A percentile compares a stretch with the other conserved stretches of the same genome.
These are phyloP conservation scores for Quercus phellos DNA, from an alignment of 331 rosid genomes.

Conservation along the genomic window DNA sequence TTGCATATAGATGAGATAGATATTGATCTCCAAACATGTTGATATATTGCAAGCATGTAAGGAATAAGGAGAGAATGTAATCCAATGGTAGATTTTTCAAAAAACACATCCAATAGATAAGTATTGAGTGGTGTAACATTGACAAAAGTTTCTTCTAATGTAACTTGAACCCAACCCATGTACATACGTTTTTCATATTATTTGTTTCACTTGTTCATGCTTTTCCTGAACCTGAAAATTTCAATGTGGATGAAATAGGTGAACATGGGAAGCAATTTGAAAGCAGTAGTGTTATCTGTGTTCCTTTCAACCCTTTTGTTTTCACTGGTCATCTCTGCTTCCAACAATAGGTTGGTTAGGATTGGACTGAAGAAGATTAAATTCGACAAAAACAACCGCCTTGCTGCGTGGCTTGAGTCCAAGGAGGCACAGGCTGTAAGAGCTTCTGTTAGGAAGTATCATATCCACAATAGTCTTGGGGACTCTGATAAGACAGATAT, in stretches of 20 bases:
- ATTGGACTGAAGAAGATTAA: constrained; percentile 67
- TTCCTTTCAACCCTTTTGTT: constrained; percentile 43
- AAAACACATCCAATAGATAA: too few relatives aligned
- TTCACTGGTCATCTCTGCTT: constrained; percentile 40
- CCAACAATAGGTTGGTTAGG: constrained; percentile 56
- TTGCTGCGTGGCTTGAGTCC: constrained; percentile 38
- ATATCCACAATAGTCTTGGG: constrained; percentile 26
- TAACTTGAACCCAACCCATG: too few relatives aligned
- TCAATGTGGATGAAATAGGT: constrained; percentile 34
- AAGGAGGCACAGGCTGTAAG: constrained; percentile 26
- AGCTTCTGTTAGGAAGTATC: constrained; percentile 38
- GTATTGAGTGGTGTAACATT: too few relatives aligned
- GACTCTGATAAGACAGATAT: constrained; percentile 33
- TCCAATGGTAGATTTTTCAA: too few relatives aligned
- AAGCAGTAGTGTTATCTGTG: constrained; percentile 33
- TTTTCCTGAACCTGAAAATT: neutral
- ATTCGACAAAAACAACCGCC: constrained; percentile 29
- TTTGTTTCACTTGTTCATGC: neutral
- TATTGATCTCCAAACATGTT: too few relatives aligned
- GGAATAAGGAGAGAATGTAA: too few relatives aligned
- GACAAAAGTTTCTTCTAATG: too few relatives aligned
- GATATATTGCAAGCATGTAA: too few relatives aligned
- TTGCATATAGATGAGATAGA: too few relatives aligned
- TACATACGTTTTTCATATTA: neutral
- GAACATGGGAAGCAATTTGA: constrained; percentile 46